Evolutionary conservation across 371 early-diverging fungal genomes (phyloP).

Genomic region (Zychaea mexicana): DNA sequence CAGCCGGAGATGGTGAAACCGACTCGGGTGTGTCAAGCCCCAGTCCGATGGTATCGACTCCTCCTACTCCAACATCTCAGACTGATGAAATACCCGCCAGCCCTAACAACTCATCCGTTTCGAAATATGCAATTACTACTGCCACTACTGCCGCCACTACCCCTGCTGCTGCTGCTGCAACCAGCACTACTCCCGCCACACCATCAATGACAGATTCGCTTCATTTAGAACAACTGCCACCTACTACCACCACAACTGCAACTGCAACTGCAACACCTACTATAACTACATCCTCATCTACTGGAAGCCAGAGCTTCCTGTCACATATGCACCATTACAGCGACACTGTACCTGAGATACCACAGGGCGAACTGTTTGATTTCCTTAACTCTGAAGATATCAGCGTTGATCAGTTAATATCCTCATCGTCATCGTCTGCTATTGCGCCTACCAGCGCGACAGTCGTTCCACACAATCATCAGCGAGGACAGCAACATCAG

Average conservation of each 20-base stretch:
- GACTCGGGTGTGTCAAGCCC: slow-evolving; percentile 51
- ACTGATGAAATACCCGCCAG: slow-evolving; percentile 30
- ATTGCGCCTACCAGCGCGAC: not conserved
- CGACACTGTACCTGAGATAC: slow-evolving; percentile 13
- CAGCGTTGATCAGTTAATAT: slow-evolving; percentile 19
- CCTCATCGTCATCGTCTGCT: not conserved
- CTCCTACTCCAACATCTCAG: slow-evolving; percentile 48
- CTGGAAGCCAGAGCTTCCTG: slow-evolving; percentile 5
- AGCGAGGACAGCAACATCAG: not conserved
- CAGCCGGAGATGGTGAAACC: slow-evolving; percentile 26
- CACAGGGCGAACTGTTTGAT: slow-evolving; percentile 24
- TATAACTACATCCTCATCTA: slow-evolving; percentile 8
- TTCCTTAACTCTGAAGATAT: slow-evolving; percentile 18
- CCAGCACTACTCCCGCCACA: too few species aligned
- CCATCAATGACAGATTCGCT: not conserved
- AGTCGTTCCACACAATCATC: not conserved
- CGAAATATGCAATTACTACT: too few species aligned
- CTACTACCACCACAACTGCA: too few species aligned
- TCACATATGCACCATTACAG: slow-evolving; percentile 8
- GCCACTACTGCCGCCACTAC: not conserved
- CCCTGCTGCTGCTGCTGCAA: not conserved
- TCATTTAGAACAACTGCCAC: not conserved
- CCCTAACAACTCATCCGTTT: too few species aligned
- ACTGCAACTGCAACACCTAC: not conserved
- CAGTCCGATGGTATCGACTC: slow-evolving; percentile 43